phyloP scores from a whole-genome alignment of 345 rosid genomes.

The Brassica cretica region DNA sequence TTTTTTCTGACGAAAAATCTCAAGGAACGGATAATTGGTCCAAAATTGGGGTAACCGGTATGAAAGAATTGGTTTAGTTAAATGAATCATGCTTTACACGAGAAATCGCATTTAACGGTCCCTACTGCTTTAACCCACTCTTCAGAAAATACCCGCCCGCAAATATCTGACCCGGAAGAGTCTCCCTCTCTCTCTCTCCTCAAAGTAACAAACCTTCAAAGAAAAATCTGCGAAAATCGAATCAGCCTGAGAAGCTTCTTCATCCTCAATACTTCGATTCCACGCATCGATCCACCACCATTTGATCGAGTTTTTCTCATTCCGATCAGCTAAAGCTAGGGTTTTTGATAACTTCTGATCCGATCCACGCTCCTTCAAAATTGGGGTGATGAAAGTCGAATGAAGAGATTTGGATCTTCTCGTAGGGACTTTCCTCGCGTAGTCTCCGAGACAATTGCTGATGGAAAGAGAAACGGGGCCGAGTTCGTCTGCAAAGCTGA shows the following conservation, averaged over 20 bases:
- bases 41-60: neutral
- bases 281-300: neutral
- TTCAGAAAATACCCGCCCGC: conserved; percentile 25
- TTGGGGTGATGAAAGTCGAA: neutral
- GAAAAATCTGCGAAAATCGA: conserved; percentile 17
- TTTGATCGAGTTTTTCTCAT: neutral
- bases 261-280: neutral
- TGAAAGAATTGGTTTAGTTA: neutral
- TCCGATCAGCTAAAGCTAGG: neutral
- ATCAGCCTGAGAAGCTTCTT: conserved; percentile 30
- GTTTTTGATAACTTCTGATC: neutral
- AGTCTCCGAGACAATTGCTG: conserved; percentile 39
- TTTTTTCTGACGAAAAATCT: no score
- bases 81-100: conserved; percentile 11
- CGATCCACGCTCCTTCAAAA: neutral
- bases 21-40: neutral
- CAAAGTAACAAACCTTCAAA: conserved; percentile 26
- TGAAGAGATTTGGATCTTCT: conserved; percentile 18
- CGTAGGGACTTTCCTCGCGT: conserved; percentile 13
- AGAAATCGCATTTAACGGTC: conserved; percentile 12
- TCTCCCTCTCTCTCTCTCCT: neutral
- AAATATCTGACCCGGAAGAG: conserved; percentile 10
- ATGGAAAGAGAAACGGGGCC: conserved; percentile 47
- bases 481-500: conserved; percentile 26
- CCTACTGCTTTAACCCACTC: neutral